Conservation (phyloP, 306 rosid genomes). For the Vicia villosa region DNA sequence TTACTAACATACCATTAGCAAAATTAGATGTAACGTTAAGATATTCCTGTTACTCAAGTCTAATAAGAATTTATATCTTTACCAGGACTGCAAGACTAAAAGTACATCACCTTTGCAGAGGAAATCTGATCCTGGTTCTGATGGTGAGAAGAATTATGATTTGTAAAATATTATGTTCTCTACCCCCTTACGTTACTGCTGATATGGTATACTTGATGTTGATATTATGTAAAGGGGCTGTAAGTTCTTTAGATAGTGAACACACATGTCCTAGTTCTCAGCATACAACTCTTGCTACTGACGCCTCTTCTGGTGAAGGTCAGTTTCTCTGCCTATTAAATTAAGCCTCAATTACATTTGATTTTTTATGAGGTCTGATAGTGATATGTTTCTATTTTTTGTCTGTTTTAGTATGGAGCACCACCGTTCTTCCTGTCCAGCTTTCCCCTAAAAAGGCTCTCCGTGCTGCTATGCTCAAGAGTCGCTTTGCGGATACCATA, state of each 20-base stretch:
- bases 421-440: conserved; percentile 54
- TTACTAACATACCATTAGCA: not conserved
- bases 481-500: conserved; percentile 92
- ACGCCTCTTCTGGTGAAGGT: conserved; percentile 67
- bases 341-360: not conserved
- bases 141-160: conserved; percentile 64
- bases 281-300: conserved; percentile 42
- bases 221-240: conserved; percentile 55
- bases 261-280: conserved; percentile 49
- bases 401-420: conserved; percentile 54
- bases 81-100: conserved; percentile 55
- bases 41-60: conserved; percentile 12
- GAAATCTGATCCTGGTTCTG: conserved; percentile 77
- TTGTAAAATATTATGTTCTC: conserved; percentile 33
- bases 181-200: conserved; percentile 32
- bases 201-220: conserved; percentile 50
- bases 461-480: conserved; percentile 84
- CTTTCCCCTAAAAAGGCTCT: conserved; percentile 90
- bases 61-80: conserved; percentile 20
- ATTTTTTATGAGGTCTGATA: not conserved
- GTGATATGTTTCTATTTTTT: not conserved
- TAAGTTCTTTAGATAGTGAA: conserved; percentile 70
- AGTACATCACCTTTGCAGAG: conserved; percentile 46
- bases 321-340: conserved; percentile 29
- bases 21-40: not conserved